phyloP scores from a whole-genome alignment of 495 filamentous ascomycete genomes.

The Aspergillus sclerotioniger region DNA sequence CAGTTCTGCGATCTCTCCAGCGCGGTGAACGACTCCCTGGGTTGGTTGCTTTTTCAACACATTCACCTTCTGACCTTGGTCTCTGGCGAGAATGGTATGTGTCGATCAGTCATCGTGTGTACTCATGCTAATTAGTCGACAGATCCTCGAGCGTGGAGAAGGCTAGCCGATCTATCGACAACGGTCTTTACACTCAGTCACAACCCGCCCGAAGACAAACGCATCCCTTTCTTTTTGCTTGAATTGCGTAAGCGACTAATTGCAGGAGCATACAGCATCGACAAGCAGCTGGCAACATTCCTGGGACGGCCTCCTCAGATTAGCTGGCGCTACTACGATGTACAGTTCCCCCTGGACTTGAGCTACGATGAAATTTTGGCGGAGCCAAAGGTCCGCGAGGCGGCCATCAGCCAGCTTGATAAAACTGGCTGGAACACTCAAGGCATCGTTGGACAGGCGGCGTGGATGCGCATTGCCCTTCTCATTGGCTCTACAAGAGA shows the following conservation, averaged over 20 bases:
- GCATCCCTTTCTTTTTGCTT: slow-evolving; percentile 42
- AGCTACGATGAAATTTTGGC: slow-evolving; percentile 43
- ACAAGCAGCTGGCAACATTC: slow-evolving; percentile 49
- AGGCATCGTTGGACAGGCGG: slow-evolving; percentile 29
- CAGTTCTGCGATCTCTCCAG: slow-evolving; percentile 5
- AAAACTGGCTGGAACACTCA: slow-evolving; percentile 49
- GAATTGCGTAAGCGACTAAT: slow-evolving; percentile 48
- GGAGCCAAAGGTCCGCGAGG: slow-evolving; percentile 36
- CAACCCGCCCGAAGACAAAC: slow-evolving; percentile 38
- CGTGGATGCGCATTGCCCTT: slow-evolving; percentile 40
- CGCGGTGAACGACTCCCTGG: neutral
- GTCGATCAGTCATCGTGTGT: neutral
- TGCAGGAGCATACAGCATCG: slow-evolving; percentile 40
- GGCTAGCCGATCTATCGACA: slow-evolving; percentile 25
- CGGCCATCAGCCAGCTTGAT: slow-evolving; percentile 37
- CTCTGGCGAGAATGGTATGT: slow-evolving; percentile 8
- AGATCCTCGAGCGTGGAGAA: slow-evolving; percentile 30
- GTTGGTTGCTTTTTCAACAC: slow-evolving; percentile 7
- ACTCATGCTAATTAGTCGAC: neutral
- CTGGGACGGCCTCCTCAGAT: slow-evolving; percentile 52
- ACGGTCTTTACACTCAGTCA: slow-evolving; percentile 48
- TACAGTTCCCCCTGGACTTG: slow-evolving; percentile 53
- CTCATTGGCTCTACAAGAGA: slow-evolving; percentile 45
- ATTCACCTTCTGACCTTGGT: slow-evolving; percentile 2
- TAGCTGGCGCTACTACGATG: slow-evolving; percentile 46